A percentile compares a stretch with the other conserved stretches of the same genome.
phyloP scores from a whole-genome alignment of 2,329 filamentous ascomycete genomes.

The Capronia coronata region DNA sequence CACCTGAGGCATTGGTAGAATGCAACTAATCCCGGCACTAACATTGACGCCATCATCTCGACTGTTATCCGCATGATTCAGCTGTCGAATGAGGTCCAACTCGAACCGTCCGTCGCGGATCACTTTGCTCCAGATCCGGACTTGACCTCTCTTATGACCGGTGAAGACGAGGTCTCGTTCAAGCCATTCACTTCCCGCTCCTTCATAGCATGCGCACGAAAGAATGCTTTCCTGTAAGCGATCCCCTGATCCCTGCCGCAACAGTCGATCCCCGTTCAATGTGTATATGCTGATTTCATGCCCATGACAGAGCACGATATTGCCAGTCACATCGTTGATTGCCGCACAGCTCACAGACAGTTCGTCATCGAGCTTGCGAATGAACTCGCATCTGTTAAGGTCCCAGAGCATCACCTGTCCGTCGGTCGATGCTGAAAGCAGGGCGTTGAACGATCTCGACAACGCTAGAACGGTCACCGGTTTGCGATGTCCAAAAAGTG shows the following conservation, averaged over 20 bases:
- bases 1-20: constrained; percentile 71
- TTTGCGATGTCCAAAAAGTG: constrained; percentile 82
- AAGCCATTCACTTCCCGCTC: constrained; percentile 82
- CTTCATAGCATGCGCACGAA: constrained; percentile 88
- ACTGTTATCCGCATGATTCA: constrained; percentile 70
- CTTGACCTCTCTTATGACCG: constrained; percentile 73
- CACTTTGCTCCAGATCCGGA: constrained; percentile 58
- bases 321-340: constrained; percentile 86
- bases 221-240: constrained; percentile 67
- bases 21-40: constrained; percentile 69
- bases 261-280: constrained; percentile 74
- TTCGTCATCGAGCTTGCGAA: constrained; percentile 61
- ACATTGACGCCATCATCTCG: constrained; percentile 54
- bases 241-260: constrained; percentile 75
- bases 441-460: constrained; percentile 78
- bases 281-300: constrained; percentile 72
- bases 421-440: constrained; percentile 75
- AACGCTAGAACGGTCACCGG: constrained; percentile 76
- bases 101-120: constrained; percentile 58
- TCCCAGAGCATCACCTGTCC: constrained; percentile 89
- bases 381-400: constrained; percentile 80
- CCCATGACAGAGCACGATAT: constrained; percentile 78
- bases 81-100: constrained; percentile 68
- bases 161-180: constrained; percentile 83
- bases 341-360: constrained; percentile 59